Base-by-base conservation (phyloP, 2,329 filamentous ascomycete genomes). In the Fusarium equiseti region DNA sequence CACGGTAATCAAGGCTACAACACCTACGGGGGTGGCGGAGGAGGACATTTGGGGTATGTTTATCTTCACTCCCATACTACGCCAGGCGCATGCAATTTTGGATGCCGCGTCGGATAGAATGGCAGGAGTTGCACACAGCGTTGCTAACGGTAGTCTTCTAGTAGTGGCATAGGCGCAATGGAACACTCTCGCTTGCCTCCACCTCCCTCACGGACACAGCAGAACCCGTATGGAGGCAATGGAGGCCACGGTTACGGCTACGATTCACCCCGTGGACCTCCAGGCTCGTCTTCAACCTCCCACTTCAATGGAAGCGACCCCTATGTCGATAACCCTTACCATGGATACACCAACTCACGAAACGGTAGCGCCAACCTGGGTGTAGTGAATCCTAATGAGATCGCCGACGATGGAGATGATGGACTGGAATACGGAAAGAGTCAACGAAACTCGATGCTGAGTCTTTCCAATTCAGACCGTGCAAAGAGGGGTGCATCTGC, bases 401-500 rank as follows among this genome's bases (percentile, higher is more conserved):
- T 97, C 70, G 88, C 88, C 24, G 95, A 97, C 78, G 95, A 98
- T 76, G 94, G 93, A 29, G 95, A 97, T 75, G 95, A 97, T 77
- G 94, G 92, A 2, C 86, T 96, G 54, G 85, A 87, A 7, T 90
- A 87, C 73, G 82, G 79, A 53, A 81, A 78, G 46, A 78, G 75
- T 42, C 76, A 80, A 78, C 85, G 87, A 64, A 86, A 84, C 70
- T 90, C 91, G 38, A 87, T 91, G 78, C 80, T 91, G 38, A 89
- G 87, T 63, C 80, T 89, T 5, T 84, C 85, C 11, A 82, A 83
- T 42, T 83, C 85, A 24, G 79, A 80, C 43, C 75, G 79, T 9
- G 68, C 61, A 22, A 69, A 64, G 31, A 74, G 62, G 22, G 59
- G 72, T 16, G 76, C 66, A 32, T 63, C 75, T 10, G 74, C 77